A percentile compares a stretch with the other conserved stretches of the same genome.
Conservation (phyloP, 2,329 filamentous ascomycete species). For the Epichloe uncinata region DNA sequence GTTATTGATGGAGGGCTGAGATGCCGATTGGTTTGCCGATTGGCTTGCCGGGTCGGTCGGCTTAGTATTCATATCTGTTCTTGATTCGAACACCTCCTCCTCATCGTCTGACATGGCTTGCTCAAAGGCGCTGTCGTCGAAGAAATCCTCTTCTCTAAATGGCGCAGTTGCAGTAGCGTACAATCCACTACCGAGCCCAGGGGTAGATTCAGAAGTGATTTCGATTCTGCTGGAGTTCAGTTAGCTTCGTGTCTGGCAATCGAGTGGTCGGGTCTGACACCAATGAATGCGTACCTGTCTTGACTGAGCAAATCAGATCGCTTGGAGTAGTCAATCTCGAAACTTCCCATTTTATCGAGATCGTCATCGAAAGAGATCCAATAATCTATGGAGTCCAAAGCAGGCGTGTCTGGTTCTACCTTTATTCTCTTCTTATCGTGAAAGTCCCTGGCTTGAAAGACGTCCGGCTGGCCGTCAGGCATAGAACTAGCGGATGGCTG, state of each 20-base stretch:
- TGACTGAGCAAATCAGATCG: constrained; percentile 20
- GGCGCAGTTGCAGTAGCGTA: constrained; percentile 21
- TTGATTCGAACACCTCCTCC: constrained; percentile 37
- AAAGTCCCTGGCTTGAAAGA: constrained; percentile 16
- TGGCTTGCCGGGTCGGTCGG: not conserved
- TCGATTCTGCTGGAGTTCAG: constrained; percentile 3
- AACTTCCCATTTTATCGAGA: constrained; percentile 24
- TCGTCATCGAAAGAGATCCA: constrained; percentile 40
- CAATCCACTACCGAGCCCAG: constrained; percentile 27
- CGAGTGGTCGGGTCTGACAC: not conserved
- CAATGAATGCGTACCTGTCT: constrained; percentile 12
- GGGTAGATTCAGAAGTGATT: constrained; percentile 17
- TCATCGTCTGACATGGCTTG: constrained; percentile 45
- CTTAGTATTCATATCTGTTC: constrained; percentile 35
- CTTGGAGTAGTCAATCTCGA: constrained; percentile 30
- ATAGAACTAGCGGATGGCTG: constrained; percentile 15
- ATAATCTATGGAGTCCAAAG: constrained; percentile 37
- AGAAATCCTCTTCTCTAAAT: constrained; percentile 29
- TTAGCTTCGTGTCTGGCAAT: not conserved
- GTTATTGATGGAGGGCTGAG: constrained; percentile 27
- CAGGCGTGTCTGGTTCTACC: constrained; percentile 27
- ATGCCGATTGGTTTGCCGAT: not conserved
- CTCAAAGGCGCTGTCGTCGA: constrained; percentile 41
- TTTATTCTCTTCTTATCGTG: constrained; percentile 37
- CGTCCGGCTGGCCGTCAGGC: constrained; percentile 12